Base-by-base conservation (phyloP, 2,329 filamentous ascomycete genomes). In the Coniochaeta ligniaria region DNA sequence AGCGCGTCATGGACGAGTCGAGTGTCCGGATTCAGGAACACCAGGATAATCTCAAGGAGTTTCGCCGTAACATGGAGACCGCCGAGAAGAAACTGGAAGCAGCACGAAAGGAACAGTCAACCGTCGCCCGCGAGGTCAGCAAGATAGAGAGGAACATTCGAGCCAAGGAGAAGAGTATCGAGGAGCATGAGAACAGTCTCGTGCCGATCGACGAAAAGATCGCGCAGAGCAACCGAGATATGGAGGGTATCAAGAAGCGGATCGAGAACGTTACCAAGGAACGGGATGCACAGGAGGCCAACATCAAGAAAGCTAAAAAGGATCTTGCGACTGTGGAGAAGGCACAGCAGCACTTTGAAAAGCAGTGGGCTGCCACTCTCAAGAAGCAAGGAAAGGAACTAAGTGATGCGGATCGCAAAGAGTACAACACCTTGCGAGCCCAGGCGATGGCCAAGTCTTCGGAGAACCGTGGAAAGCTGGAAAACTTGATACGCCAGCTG, bases 181-280 rank as follows among this genome's bases (percentile, higher is more conserved):
- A 97, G 68, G 90, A 95, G 62, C 88, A 90, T 66, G 87, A 93
- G 67, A 96, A 92, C 70, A 87, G 85, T 38, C 82, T 99, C 5
- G 86, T 98, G 8, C 95, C 95, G 0, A 86, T 98, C 62, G 88
- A 96, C 58, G 92, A 97, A 73, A 98, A 98, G 76, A 89, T 99
- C 43, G 83, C 87, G 57, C 88, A 96, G 63, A 90, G 89, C 7
- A 86, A 80, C 16, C 83, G 84, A 63, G 89, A 93, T 63, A 80
- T 92, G 41, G 84, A 87, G 58, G 85, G 82, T 63, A 84, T 90
- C 61, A 83, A 87, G 62, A 82, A 81, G 43, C 86, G 90, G 61
- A 87, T 92, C 56, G 81, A 84, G 3, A 84, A 86, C 26, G 86
- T 96, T 38, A 80, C 80, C 57, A 92, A 90, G 71, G 91, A 97